Evolutionary conservation across 371 early-diverging fungal genomes (phyloP), one percentile per base, ranked within the genome.

Genomic region (Mortierella sp.): DNA sequence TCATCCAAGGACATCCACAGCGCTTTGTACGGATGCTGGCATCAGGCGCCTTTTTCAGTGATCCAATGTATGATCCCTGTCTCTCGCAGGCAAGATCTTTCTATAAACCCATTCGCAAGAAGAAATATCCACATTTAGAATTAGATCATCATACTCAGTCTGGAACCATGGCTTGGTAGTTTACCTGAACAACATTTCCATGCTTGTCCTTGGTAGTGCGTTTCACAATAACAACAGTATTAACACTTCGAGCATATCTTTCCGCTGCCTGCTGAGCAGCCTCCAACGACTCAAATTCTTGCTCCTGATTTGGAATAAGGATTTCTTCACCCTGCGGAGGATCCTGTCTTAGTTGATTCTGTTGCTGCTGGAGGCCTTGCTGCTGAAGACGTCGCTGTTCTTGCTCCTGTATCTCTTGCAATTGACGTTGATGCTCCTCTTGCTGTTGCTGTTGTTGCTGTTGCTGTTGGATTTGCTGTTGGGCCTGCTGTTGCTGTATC

Each of bases 1-100:
- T 68, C 80, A 80, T 80, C 80, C 80, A 80, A 0, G 80, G 80
- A 55, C 80, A 80, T 23, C 80, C 80, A 43, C 80, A 80, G 2
- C 80, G 74, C 56, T 80, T 80, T 6, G 80, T 80, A 3, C 70
- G 70, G 34, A 74, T 65, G 19, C 51, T 63, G 3, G 56, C 43
- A 10, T 78, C 70, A 10, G 68, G 53, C 7, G 74, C 29, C 35
- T 67, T 73, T 56, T 74, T 80, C 15, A 62, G 31, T 45, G 68
- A 32, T 17, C 74, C 71, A 7, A 70, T 58, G 47, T 80, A 80
- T 13, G 67, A 40, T 8, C 80, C 80, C 43, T 80, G 80, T 47
- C 80, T 66, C 62, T 80, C 80, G 35, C 80, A 80, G 12, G 80
- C 80, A 22, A 80, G 60, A 56, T 80, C 80, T 80, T 74, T 80